Evolutionary conservation across 257 asterid genomes (phyloP), one percentile per base, ranked within the genome.

Genomic region (Scutellaria baicalensis): DNA sequence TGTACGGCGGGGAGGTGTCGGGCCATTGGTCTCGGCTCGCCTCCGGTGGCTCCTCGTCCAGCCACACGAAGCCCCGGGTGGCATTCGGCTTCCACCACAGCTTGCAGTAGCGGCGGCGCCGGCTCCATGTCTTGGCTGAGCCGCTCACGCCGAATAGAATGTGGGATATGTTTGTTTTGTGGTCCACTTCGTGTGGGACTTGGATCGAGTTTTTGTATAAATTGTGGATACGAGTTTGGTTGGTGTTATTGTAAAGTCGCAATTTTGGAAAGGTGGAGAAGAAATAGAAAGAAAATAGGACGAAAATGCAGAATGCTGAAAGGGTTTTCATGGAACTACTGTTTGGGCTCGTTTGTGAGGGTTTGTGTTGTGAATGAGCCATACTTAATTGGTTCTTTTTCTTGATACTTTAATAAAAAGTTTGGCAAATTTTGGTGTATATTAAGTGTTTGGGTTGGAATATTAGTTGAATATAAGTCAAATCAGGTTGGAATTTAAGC

Each of bases 31-130:
- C 33, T 0, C 4, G 33, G 3, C 4, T 3, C 3, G 61, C 4
- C 5, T 35, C 43, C n/a, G 21, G 57, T 0, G 91, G 96, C 10
- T 36, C 57, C 59, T 64, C 64, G 39, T 93, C 96, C 1, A 91
- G 91, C 96, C 96, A 93, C 1, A 91, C 91, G 70, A 70, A 82
- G 60, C 99, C 97, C 13, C 95, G 85, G 4, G 96, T 91, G 0
- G 61, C 21, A 48, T 84, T 79, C 0, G 97, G 94, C 17, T 75
- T 70, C 97, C 97, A 93, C 99, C 99, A 93, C 6, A 83, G 78
- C n/a, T 91, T 91, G 9, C 72, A 59, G 80, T 91, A 93, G 13
- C 9, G 84, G 55, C 89, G 88, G 10, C 99, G 91, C 3, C 61
- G 18, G 58, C 77, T 31, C 99, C 99, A 91, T 1, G 91, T 91